Evolutionary conservation across 129 eudicot species (phyloP).

Genomic region (Lactuca sativa): DNA sequence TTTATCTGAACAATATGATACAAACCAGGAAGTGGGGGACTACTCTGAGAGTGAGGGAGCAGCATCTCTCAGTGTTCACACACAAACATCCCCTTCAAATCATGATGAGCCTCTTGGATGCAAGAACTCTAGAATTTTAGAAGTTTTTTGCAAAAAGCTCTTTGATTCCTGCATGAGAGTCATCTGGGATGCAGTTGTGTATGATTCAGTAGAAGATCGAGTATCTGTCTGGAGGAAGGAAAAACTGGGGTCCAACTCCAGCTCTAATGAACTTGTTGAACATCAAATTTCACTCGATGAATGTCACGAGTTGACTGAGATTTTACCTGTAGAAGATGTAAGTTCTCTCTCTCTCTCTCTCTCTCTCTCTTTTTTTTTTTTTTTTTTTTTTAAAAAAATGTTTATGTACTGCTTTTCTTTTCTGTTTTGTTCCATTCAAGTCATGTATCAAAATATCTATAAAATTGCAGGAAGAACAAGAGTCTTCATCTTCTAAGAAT

Average conservation of each 20-base stretch:
- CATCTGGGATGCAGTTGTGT: conserved; percentile 76
- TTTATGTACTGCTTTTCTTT: conserved; percentile 6
- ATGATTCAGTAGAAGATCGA: conserved; percentile 58
- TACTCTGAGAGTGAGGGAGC: conserved; percentile 35
- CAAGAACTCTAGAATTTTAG: conserved; percentile 58
- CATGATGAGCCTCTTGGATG: conserved; percentile 19
- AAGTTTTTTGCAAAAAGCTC: conserved; percentile 42
- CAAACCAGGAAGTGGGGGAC: conserved; percentile 18
- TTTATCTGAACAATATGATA: conserved; percentile 37
- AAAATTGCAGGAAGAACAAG: conserved; percentile 43
- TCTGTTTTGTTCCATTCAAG: conserved; percentile 6
- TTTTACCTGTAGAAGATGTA: conserved; percentile 46
- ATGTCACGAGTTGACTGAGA: conserved; percentile 26
- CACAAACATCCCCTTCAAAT: conserved; percentile 10
- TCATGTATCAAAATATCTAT: conserved; percentile 11
- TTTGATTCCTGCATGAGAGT: conserved; percentile 70
- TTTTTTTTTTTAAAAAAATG: neutral
- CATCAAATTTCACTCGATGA: conserved; percentile 3
- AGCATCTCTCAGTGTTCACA: conserved; percentile 30
- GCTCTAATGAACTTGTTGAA: conserved; percentile 22
- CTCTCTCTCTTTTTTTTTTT: too few relatives aligned
- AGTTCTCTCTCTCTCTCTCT: conserved; percentile 15
- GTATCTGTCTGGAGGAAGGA: conserved; percentile 69
- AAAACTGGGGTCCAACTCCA: conserved; percentile 41
- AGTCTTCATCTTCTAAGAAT: conserved; percentile 43